phyloP scores from a whole-genome alignment of 2,329 filamentous ascomycete species.

The Aspergillus ustus region DNA sequence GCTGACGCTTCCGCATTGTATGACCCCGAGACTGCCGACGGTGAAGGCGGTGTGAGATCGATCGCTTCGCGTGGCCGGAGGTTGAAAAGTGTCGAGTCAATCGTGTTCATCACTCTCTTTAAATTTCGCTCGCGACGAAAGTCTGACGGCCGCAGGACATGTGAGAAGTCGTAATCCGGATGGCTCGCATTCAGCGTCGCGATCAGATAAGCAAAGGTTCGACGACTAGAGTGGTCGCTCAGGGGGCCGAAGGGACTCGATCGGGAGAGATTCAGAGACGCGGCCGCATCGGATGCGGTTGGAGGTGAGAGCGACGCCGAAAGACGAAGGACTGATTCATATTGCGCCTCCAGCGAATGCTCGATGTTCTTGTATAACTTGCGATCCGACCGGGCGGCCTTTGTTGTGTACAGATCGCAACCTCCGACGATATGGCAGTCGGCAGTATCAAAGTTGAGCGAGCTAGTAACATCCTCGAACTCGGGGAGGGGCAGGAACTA shows the following conservation, averaged over 20 bases:
- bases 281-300: conserved; percentile 70
- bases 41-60: conserved; percentile 46
- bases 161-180: conserved; percentile 95
- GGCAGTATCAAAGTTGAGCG: conserved; percentile 92
- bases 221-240: conserved; percentile 82
- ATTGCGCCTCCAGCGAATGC: conserved; percentile 85
- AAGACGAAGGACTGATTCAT: conserved; percentile 83
- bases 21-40: conserved; percentile 49
- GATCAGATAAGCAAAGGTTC: conserved; percentile 94
- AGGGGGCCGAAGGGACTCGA: conserved; percentile 91
- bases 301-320: conserved; percentile 87
- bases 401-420: conserved; percentile 97
- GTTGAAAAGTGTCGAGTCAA: conserved; percentile 87
- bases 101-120: conserved; percentile 79
- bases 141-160: conserved; percentile 84
- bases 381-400: conserved; percentile 92
- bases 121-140: conserved; percentile 85
- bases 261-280: conserved; percentile 73
- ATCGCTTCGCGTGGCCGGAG: conserved; percentile 67
- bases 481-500: conserved; percentile 91
- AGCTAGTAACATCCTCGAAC: conserved; percentile 88
- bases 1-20: conserved; percentile 59
- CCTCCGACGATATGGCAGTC: conserved; percentile 91
- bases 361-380: conserved; percentile 97
- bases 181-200: conserved; percentile 96